Base-by-base conservation (phyloP, 805 yeast genomes). In the Barnettozyma californica region DNA sequence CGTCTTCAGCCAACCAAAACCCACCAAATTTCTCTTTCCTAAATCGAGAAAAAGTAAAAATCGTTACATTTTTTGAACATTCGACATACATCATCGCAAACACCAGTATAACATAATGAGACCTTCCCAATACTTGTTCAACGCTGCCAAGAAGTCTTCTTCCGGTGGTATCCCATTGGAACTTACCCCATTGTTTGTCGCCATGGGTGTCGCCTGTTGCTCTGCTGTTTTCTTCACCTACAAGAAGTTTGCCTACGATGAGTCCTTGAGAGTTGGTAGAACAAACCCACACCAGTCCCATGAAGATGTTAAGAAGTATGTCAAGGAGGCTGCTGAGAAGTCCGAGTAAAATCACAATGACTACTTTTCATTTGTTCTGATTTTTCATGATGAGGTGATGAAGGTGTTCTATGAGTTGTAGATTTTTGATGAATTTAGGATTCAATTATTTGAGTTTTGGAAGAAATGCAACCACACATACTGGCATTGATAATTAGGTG, bases 101-200 rank as follows among this genome's bases (percentile, higher is more conserved):
- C 14, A 35, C 18, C 21, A 35, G 21, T 18, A 16, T 16, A 21
- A n/a, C 50, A 56, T 34, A 55, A 76, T 77, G 79, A 77, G 81
- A 76, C 69, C 79, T 45, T 64, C 80, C 53, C 70, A 67, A 65
- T 62, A 69, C 50, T 61, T 70, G 53, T 67, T 74, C 59, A 68
- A 70, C 64, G 73, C 77, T 62, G 73, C 52, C 40, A 71, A 70
- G 57, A 70, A 70, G 59, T 50, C 63, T 26, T 53, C 66, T 47
- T 68, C 68, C 49, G 44, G 59, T 39, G 29, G 60, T 39, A 56
- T 78, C 47, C 83, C 83, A 59, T 74, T 78, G 47, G 84, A 79
- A 67, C 65, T 79, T 59, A 75, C 80, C 50, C 84, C 84, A 61
- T 68, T 79, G 54, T 77, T 77, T 58, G 67, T 75, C 33, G 82